Evolutionary conservation across 176 grass and related monocot species (phyloP).

Genomic region (Carex scoparia): DNA sequence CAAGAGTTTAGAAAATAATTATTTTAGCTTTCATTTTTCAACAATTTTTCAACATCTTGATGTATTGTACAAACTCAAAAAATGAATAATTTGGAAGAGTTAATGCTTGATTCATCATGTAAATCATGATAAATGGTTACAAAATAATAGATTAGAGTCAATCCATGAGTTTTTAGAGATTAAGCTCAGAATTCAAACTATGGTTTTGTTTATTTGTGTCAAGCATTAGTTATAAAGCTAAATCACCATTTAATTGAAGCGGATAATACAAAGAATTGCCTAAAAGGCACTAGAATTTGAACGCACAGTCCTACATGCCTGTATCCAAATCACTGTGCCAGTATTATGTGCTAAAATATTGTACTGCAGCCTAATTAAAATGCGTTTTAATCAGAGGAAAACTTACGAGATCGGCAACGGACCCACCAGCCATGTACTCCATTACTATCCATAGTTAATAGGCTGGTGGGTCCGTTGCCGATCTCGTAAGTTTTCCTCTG

Average conservation of each 20-base stretch:
- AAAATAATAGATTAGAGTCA: not conserved
- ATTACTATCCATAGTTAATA: constrained; percentile 97
- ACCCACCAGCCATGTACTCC: constrained; percentile 99
- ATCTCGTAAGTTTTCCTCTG: no score
- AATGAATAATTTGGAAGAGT: not conserved
- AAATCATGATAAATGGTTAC: not conserved
- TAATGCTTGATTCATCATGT: not conserved
- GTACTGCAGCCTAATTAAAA: not conserved
- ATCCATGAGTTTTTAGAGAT: not conserved
- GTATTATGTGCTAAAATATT: not conserved
- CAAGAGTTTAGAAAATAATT: not conserved
- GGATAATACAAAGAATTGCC: not conserved
- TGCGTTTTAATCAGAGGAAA: constrained; percentile 13
- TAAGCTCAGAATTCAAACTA: not conserved
- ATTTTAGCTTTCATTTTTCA: not conserved
- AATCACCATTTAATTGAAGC: not conserved
- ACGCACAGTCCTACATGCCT: not conserved
- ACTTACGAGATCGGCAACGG: constrained; percentile 97
- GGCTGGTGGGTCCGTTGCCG: no score
- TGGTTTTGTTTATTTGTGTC: not conserved
- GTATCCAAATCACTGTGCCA: not conserved
- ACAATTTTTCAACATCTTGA: not conserved
- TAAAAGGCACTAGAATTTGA: not conserved
- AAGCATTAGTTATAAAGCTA: not conserved
- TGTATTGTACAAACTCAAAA: not conserved